A percentile compares a stretch with the other conserved stretches of the same genome.
phyloP scores from a whole-genome alignment of 306 rosid genomes.

The Erythrophleum fordii region DNA sequence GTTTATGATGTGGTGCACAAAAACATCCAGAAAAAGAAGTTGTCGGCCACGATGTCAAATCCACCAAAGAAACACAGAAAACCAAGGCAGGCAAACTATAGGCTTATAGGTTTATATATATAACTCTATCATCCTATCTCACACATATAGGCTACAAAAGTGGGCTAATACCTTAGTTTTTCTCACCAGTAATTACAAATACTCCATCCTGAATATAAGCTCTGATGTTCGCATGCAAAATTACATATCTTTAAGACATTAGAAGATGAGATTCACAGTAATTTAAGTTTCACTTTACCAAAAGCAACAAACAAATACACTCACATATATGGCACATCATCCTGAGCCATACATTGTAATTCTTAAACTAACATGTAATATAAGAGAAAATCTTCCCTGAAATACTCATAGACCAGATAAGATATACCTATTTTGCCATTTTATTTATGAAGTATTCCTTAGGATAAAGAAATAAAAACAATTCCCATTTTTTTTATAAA shows the following conservation, averaged over 20 bases:
- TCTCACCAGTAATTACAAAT: background rate
- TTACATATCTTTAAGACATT: background rate
- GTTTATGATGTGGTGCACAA: background rate
- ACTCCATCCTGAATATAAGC: background rate
- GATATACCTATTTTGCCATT: too few relatives aligned
- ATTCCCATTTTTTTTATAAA: too few relatives aligned
- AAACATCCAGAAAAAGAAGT: background rate
- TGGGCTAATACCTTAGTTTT: background rate
- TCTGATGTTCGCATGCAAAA: background rate
- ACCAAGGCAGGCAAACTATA: background rate
- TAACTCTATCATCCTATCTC: background rate
- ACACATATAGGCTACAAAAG: background rate
- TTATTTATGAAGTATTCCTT: too few relatives aligned
- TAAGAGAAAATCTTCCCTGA: too few relatives aligned
- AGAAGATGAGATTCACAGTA: background rate
- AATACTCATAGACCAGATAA: too few relatives aligned
- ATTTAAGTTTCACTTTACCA: background rate
- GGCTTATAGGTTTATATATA: background rate
- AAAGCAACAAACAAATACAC: conserved; percentile 4
- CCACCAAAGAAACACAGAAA: conserved; percentile 12
- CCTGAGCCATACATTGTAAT: too few relatives aligned
- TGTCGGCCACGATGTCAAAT: background rate
- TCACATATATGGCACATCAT: background rate
- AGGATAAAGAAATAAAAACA: too few relatives aligned
- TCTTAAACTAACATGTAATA: too few relatives aligned